A percentile compares a stretch with the other conserved stretches of the same genome.
phyloP scores from a whole-genome alignment of 1,284 basidiomycete species.

The Fomitopsis schrenkii region DNA sequence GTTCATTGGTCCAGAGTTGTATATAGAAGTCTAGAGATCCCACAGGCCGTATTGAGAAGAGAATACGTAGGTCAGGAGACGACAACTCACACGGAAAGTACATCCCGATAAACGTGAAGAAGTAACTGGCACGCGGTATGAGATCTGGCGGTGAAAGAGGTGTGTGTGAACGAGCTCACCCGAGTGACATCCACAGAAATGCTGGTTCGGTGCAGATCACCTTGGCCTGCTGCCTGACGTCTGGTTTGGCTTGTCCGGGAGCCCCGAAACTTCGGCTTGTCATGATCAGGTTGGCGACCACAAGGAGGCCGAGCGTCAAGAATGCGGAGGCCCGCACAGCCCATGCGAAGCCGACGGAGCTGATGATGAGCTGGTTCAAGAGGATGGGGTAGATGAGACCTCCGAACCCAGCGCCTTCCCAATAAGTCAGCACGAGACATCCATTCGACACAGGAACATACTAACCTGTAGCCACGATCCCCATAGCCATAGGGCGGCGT shows the following conservation, averaged over 20 bases:
- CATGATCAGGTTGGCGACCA: conserved; percentile 11
- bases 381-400: conserved; percentile 26
- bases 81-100: neutral
- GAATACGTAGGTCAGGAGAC: no score
- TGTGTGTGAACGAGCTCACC: neutral
- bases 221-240: neutral
- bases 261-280: neutral
- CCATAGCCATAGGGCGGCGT: conserved; percentile 14
- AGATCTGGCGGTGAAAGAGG: neutral
- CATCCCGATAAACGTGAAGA: neutral
- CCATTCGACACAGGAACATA: conserved; percentile 22
- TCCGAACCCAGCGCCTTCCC: conserved; percentile 18
- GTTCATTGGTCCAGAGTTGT: conserved; percentile 21
- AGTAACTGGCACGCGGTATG: neutral
- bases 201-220: neutral
- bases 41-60: no score
- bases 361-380: conserved; percentile 24
- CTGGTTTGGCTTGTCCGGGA: neutral
- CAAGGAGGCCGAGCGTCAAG: conserved; percentile 8
- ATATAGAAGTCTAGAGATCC: conserved; percentile 18
- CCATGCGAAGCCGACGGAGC: conserved; percentile 15
- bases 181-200: neutral
- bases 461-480: conserved; percentile 18
- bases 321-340: conserved; percentile 22
- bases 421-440: conserved; percentile 1